Evolutionary conservation across 208 protist species (phyloP).

Genomic region (Novymonas esmeraldas): DNA sequence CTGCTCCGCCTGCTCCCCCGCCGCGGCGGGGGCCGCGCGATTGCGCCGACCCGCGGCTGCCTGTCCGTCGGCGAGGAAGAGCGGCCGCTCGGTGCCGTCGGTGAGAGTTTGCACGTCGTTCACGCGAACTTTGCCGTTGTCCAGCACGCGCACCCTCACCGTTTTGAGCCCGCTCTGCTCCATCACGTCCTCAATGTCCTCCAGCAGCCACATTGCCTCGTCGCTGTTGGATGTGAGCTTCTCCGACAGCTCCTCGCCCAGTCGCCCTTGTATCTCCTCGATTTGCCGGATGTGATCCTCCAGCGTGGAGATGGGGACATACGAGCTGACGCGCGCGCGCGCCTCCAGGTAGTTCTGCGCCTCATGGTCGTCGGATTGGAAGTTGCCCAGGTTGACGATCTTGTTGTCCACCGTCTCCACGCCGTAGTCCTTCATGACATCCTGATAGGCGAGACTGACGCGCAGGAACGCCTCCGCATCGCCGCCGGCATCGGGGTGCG

Average conservation of each 20-base stretch:
- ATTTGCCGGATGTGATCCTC: constrained; percentile 83
- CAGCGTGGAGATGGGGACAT: constrained; percentile 83
- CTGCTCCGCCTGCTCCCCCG: neutral
- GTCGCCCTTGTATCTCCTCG: constrained; percentile 66
- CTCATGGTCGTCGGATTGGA: constrained; percentile 71
- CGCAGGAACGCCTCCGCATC: constrained; percentile 76
- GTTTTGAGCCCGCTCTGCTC: constrained; percentile 78
- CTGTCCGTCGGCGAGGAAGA: constrained; percentile 45
- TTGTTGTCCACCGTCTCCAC: constrained; percentile 85
- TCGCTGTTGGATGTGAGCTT: constrained; percentile 67
- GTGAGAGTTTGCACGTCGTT: constrained; percentile 55
- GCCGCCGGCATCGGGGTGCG: constrained; percentile 84
- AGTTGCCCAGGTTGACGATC: constrained; percentile 87
- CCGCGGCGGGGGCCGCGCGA: neutral
- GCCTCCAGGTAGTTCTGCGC: constrained; percentile 82
- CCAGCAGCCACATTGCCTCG: constrained; percentile 82
- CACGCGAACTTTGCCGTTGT: constrained; percentile 64
- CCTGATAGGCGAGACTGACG: constrained; percentile 83
- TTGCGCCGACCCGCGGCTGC: neutral
- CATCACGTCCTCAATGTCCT: constrained; percentile 90
- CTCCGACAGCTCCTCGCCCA: constrained; percentile 68
- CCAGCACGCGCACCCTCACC: constrained; percentile 68
- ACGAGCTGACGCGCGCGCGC: constrained; percentile 65
- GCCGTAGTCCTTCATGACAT: constrained; percentile 89
- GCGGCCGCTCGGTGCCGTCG: constrained; percentile 71